Evolutionary conservation across 75 land plant genomes (phyloP).

Genomic region (Cupressus sempervirens): DNA sequence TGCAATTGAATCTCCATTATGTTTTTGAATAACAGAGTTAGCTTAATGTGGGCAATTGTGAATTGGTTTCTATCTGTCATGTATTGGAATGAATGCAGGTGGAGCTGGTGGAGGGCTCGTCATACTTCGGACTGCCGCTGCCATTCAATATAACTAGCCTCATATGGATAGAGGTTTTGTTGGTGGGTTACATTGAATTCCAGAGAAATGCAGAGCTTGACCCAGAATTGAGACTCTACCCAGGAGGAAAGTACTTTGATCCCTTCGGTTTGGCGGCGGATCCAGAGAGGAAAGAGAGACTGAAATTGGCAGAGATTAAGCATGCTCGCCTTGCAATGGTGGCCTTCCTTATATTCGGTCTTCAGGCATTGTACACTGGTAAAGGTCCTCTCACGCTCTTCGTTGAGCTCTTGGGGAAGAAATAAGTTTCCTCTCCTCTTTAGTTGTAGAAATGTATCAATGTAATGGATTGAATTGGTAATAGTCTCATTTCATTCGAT

Average conservation of each 20-base stretch:
- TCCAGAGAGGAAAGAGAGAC: constrained; percentile 76
- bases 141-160: constrained; percentile 82
- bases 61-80: neutral
- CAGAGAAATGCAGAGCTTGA: constrained; percentile 90
- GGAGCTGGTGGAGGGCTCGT: constrained; percentile 85
- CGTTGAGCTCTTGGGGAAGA: constrained; percentile 87
- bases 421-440: neutral
- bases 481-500: too few species aligned
- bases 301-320: constrained; percentile 96
- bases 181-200: constrained; percentile 96
- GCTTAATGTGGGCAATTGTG: neutral
- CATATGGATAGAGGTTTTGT: constrained; percentile 80
- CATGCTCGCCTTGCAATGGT: constrained; percentile 99
- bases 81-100: constrained; percentile 43
- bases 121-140: constrained; percentile 86
- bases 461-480: too few species aligned
- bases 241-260: constrained; percentile 86
- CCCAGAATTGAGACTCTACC: constrained; percentile 94
- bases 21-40: too few species aligned
- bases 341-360: constrained; percentile 84
- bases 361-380: constrained; percentile 90
- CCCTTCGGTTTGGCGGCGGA: constrained; percentile 85
- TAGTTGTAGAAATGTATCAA: too few species aligned
- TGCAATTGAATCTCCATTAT: too few species aligned
- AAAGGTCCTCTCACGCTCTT: constrained; percentile 97